Evolutionary conservation across 2,329 filamentous ascomycete species (phyloP).

Genomic region (Fusarium dimerum): DNA sequence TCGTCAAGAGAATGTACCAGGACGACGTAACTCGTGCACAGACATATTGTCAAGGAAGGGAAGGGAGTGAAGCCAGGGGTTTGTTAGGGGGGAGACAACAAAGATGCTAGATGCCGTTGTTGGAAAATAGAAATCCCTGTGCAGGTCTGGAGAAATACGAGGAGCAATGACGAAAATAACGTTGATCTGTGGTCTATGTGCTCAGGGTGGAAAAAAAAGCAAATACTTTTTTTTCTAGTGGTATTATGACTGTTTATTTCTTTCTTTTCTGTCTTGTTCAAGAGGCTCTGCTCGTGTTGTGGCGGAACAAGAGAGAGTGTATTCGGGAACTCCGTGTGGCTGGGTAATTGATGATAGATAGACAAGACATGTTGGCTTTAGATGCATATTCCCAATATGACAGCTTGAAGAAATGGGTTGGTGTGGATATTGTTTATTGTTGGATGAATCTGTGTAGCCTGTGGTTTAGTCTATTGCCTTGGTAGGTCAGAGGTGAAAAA

Average conservation of each 20-base stretch:
- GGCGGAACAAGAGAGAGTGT: conserved; percentile 9
- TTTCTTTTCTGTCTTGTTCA: neutral
- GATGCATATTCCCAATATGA: too few relatives aligned
- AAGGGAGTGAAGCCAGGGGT: too few relatives aligned
- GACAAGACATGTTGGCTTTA: neutral
- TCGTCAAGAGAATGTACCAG: neutral
- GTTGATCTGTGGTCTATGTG: neutral
- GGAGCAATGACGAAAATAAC: conserved; percentile 17
- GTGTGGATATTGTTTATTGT: neutral
- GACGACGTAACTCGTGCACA: neutral
- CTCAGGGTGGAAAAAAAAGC: neutral
- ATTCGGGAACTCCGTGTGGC: conserved; percentile 24
- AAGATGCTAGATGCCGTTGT: neutral
- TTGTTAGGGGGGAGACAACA: neutral
- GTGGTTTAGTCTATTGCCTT: neutral
- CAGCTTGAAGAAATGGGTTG: neutral
- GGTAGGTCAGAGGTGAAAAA: neutral
- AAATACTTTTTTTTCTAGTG: neutral
- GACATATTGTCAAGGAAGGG: too few relatives aligned
- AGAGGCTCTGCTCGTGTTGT: conserved; percentile 8
- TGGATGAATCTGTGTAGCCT: neutral
- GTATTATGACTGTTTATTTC: neutral
- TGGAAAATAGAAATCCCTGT: neutral
- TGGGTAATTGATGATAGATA: conserved; percentile 10
- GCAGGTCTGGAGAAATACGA: conserved; percentile 23